A percentile compares a stretch with the other conserved stretches of the same genome.
phyloP scores from a whole-genome alignment of 768 basidiomycete species.

The Boletus fagicola region DNA sequence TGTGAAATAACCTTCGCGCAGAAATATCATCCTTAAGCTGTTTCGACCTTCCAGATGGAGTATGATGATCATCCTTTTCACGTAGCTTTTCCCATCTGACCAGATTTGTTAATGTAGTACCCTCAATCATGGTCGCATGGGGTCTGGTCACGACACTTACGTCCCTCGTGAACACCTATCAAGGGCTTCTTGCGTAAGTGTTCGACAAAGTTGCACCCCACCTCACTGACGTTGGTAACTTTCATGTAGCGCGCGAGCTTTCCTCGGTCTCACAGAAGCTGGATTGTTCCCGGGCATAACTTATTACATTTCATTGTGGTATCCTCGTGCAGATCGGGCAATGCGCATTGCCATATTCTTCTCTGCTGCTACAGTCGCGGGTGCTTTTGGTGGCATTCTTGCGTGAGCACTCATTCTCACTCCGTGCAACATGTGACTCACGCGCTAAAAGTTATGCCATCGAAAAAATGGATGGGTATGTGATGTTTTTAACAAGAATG shows the following conservation, averaged over 20 bases:
- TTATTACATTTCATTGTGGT: slow-evolving; percentile 56
- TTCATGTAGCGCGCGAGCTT: slow-evolving; percentile 35
- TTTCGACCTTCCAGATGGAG: slow-evolving; percentile 36
- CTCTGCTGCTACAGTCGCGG: slow-evolving; percentile 58
- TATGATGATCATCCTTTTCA: slow-evolving; percentile 11
- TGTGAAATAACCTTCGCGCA: slow-evolving; percentile 11
- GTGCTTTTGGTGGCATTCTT: slow-evolving; percentile 48
- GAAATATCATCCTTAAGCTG: slow-evolving; percentile 39
- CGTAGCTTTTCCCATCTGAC: slow-evolving; percentile 3
- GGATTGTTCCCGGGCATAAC: slow-evolving; percentile 44
- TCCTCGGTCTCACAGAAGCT: slow-evolving; percentile 49
- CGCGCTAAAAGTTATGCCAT: slow-evolving; percentile 33
- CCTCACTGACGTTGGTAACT: not conserved
- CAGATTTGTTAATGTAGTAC: slow-evolving; percentile 32
- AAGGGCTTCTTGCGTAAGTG: slow-evolving; percentile 32
- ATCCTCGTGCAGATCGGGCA: slow-evolving; percentile 56
- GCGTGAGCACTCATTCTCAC: slow-evolving; percentile 35
- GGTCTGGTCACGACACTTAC: slow-evolving; percentile 39
- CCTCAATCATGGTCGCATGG: slow-evolving; percentile 41
- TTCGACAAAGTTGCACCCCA: not conserved
- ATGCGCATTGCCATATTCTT: slow-evolving; percentile 61
- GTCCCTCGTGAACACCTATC: slow-evolving; percentile 37
- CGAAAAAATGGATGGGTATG: slow-evolving; percentile 35
- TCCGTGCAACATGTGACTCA: not conserved
- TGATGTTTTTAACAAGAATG: not conserved